A percentile compares a stretch with the other conserved stretches of the same genome.
Evolutionary conservation across 1,284 basidiomycete genomes (phyloP).

Genomic region (Stygiomarasmius scandens): DNA sequence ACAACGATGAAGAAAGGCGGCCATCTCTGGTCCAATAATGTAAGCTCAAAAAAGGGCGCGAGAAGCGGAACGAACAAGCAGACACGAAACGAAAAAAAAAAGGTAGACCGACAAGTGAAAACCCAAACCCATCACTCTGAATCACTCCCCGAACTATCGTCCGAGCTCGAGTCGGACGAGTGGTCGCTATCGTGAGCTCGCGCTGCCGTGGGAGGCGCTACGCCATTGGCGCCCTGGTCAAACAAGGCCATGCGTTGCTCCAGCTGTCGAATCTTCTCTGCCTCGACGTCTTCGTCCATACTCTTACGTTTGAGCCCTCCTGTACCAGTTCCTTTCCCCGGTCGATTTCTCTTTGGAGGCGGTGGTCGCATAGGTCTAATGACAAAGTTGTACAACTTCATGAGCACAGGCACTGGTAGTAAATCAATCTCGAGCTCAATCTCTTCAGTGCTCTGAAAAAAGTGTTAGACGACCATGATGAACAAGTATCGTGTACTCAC

Average conservation of each 20-base stretch:
- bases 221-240: slow-evolving; percentile 52
- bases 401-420: slow-evolving; percentile 81
- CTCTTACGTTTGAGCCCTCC: slow-evolving; percentile 89
- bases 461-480: slow-evolving; percentile 12
- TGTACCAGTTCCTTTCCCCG: slow-evolving; percentile 78
- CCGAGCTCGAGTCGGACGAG: slow-evolving; percentile 77
- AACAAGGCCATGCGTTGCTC: slow-evolving; percentile 82
- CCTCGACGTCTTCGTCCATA: slow-evolving; percentile 88
- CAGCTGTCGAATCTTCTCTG: slow-evolving; percentile 86
- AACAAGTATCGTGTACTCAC: slow-evolving; percentile 52
- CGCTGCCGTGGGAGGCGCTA: slow-evolving; percentile 33
- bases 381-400: slow-evolving; percentile 93
- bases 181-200: slow-evolving; percentile 66
- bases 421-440: slow-evolving; percentile 96
- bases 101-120: slow-evolving; percentile 7
- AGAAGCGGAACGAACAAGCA: not conserved
- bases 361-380: slow-evolving; percentile 70
- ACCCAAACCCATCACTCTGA: slow-evolving; percentile 59
- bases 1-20: not conserved
- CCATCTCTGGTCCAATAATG: slow-evolving; percentile 12
- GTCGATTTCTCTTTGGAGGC: slow-evolving; percentile 63
- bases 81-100: too few relatives aligned
- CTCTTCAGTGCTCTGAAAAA: slow-evolving; percentile 83
- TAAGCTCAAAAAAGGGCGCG: slow-evolving; percentile 8
- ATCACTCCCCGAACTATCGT: slow-evolving; percentile 79